These are phyloP conservation scores for Astrocystis sublimbata DNA, from an alignment of 495 filamentous ascomycete genomes.

Conservation along the genomic window DNA sequence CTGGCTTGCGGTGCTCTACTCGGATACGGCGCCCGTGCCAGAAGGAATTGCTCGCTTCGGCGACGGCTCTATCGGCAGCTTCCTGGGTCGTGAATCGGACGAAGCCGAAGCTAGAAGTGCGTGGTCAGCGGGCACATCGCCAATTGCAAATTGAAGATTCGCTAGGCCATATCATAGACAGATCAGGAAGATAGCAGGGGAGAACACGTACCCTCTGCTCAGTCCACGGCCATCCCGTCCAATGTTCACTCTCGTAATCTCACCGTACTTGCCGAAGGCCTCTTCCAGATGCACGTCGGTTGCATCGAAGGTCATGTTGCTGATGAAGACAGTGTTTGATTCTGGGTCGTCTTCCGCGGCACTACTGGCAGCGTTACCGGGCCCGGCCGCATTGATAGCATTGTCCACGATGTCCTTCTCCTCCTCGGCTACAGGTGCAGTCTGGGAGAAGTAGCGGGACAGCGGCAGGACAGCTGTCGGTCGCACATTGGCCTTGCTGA, in stretches of 20 bases:
- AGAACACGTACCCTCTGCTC: slow-evolving; percentile 77
- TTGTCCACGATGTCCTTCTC: slow-evolving; percentile 3
- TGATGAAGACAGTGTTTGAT: slow-evolving; percentile 62
- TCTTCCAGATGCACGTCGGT: slow-evolving; percentile 68
- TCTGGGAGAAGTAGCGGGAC: slow-evolving; percentile 41
- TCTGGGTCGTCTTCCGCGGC: slow-evolving; percentile 12
- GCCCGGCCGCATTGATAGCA: not conserved
- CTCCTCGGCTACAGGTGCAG: slow-evolving; percentile 24
- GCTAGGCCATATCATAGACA: not conserved
- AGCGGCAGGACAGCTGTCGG: slow-evolving; percentile 27
- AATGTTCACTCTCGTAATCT: slow-evolving; percentile 55
- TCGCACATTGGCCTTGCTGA: slow-evolving; percentile 25
- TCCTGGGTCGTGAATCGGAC: slow-evolving; percentile 63
- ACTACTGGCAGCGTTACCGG: not conserved
- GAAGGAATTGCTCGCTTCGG: slow-evolving; percentile 64
- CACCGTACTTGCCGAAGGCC: slow-evolving; percentile 67
- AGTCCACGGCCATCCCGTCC: slow-evolving; percentile 70
- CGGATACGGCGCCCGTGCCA: slow-evolving; percentile 77
- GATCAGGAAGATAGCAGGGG: not conserved
- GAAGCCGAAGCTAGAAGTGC: slow-evolving; percentile 70
- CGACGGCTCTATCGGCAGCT: slow-evolving; percentile 60
- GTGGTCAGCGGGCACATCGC: slow-evolving; percentile 27
- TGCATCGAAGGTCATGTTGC: slow-evolving; percentile 85
- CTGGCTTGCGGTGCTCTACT: slow-evolving; percentile 54
- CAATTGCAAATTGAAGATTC: not conserved